phyloP scores from a whole-genome alignment of 441 rosid species.

The Pelargonium fulgidum region DNA sequence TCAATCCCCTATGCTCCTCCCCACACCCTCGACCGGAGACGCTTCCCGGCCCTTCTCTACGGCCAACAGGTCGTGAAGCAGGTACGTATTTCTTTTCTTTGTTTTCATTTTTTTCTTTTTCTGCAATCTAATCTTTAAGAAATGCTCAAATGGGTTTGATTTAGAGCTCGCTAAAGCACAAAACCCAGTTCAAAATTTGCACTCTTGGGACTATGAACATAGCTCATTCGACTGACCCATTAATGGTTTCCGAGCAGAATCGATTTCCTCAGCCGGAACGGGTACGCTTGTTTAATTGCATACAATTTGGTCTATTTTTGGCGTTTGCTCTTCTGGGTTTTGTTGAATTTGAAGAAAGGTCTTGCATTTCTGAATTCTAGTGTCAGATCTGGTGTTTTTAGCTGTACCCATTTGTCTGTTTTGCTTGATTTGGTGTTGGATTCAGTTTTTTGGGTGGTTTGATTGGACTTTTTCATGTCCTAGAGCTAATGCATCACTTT shows the following conservation, averaged over 20 bases:
- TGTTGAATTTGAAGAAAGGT: slow-evolving; percentile 1
- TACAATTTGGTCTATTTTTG: not conserved
- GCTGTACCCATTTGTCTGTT: not conserved
- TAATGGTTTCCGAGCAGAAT: slow-evolving; percentile 87
- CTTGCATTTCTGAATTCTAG: not conserved
- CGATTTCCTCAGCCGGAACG: slow-evolving; percentile 79
- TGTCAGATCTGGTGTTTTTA: not conserved
- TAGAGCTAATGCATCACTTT: not conserved
- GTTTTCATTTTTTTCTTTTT: too few species aligned
- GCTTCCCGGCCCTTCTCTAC: too few species aligned
- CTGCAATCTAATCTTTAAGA: not conserved
- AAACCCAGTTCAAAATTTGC: too few species aligned
- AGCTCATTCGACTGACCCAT: not conserved
- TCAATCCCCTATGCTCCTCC: too few species aligned
- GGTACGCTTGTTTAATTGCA: slow-evolving; percentile 34
- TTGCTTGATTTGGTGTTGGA: slow-evolving; percentile 3
- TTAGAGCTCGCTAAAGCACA: slow-evolving; percentile 8
- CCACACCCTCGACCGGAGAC: too few species aligned
- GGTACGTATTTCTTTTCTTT: too few species aligned
- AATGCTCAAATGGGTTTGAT: not conserved
- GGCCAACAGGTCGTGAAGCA: too few species aligned
- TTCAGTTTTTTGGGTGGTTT: too few species aligned
- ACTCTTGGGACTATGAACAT: not conserved
- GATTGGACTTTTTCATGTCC: not conserved
- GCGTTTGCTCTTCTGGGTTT: slow-evolving; percentile 10